Conservation (phyloP, 257 asterid species). For the Cruciata laevipes region DNA sequence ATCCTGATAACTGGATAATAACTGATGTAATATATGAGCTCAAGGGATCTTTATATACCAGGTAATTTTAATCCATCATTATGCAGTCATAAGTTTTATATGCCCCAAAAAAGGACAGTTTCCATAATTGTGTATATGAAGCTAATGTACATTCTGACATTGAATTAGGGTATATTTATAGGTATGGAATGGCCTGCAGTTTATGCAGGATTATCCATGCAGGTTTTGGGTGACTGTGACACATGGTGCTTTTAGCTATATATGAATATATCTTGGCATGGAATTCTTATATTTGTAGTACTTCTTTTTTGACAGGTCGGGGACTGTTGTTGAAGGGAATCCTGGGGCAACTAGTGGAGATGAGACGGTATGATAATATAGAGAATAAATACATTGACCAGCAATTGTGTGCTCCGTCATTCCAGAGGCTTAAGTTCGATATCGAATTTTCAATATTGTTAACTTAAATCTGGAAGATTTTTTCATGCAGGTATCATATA, state of each 20-base stretch:
- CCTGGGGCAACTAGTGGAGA: slow-evolving; percentile 92
- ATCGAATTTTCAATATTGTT: slow-evolving; percentile 15
- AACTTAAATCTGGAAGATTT: slow-evolving; percentile 19
- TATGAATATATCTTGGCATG: neutral
- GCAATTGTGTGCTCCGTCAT: neutral
- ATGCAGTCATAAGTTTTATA: neutral
- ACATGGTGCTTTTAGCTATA: neutral
- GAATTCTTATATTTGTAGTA: slow-evolving; percentile 6
- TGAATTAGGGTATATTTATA: neutral
- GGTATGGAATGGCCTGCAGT: neutral
- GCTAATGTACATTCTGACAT: neutral
- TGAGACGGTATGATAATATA: slow-evolving; percentile 64
- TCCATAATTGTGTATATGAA: neutral
- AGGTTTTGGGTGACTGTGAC: neutral
- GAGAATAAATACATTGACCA: slow-evolving; percentile 10
- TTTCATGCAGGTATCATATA: slow-evolving; percentile 65
- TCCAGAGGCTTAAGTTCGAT: neutral
- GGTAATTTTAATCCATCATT: slow-evolving; percentile 36
- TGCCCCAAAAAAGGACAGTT: neutral
- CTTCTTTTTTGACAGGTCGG: slow-evolving; percentile 60
- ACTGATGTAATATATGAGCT: slow-evolving; percentile 83
- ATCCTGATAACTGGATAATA: slow-evolving; percentile 97
- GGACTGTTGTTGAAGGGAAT: slow-evolving; percentile 84
- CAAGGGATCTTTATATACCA: slow-evolving; percentile 84
- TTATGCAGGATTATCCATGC: neutral